Percentiles rank a stretch among this genome's conserved stretches.
These are phyloP conservation scores for Coprinellus micaceus DNA, from an alignment of 768 basidiomycete genomes.

Conservation along the genomic window DNA sequence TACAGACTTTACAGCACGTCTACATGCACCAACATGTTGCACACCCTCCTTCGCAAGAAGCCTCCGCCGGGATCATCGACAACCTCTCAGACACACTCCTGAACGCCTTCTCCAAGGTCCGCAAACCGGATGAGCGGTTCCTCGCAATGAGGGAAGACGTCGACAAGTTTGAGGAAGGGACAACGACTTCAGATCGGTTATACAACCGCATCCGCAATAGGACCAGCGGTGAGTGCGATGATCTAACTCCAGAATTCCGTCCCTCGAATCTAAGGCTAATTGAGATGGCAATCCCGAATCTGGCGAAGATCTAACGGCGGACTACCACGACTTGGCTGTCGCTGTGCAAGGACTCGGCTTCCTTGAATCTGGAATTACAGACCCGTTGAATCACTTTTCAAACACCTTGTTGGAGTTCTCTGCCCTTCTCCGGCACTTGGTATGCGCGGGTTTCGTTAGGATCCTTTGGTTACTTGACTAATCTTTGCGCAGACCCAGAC, in stretches of 20 bases:
- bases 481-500: conserved; percentile 62
- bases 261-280: conserved; percentile 73
- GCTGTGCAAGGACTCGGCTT: conserved; percentile 97
- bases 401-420: conserved; percentile 96
- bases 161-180: conserved; percentile 96
- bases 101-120: conserved; percentile 92
- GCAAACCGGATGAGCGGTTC: conserved; percentile 97
- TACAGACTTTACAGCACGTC: conserved; percentile 60
- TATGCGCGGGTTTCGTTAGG: conserved; percentile 28
- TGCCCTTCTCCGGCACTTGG: conserved; percentile 79
- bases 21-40: conserved; percentile 96
- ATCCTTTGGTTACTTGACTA: conserved; percentile 1
- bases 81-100: conserved; percentile 93
- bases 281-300: conserved; percentile 77
- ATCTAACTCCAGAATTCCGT: conserved; percentile 23
- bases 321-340: conserved; percentile 96
- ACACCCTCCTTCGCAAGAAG: conserved; percentile 85
- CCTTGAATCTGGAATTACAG: conserved; percentile 97
- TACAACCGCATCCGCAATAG: conserved; percentile 76
- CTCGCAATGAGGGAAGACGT: conserved; percentile 86
- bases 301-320: conserved; percentile 90
- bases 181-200: conserved; percentile 74
- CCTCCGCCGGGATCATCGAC: conserved; percentile 79
- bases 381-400: conserved; percentile 94
- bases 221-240: conserved; percentile 72